Conservation (phyloP, 2,329 filamentous ascomycete species). For the Bipolaris gigantea region DNA sequence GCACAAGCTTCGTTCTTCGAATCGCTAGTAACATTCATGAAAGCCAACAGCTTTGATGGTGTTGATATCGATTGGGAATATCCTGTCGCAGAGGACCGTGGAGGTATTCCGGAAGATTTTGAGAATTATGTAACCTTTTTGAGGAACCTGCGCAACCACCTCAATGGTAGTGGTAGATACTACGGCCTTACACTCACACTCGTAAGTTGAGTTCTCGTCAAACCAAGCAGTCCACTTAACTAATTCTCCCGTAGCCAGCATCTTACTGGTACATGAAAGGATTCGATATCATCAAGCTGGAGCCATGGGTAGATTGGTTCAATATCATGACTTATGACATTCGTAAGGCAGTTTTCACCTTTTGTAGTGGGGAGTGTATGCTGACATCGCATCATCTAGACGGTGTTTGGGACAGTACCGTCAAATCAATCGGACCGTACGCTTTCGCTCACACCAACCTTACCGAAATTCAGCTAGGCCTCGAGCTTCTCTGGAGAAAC, state of each 20-base stretch:
- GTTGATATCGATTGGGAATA: constrained; percentile 49
- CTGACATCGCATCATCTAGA: too few species aligned
- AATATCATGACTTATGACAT: constrained; percentile 54
- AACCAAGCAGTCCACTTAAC: too few species aligned
- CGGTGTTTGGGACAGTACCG: constrained; percentile 47
- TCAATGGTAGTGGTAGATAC: not conserved
- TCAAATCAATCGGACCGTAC: constrained; percentile 24
- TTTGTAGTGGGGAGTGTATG: too few species aligned
- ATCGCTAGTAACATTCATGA: constrained; percentile 45
- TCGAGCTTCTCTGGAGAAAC: constrained; percentile 53
- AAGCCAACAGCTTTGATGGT: constrained; percentile 49
- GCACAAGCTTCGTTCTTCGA: constrained; percentile 38
- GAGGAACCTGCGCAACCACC: not conserved
- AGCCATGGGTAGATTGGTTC: constrained; percentile 43
- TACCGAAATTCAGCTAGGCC: constrained; percentile 48
- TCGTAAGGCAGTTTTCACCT: constrained; percentile 22
- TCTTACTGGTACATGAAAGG: constrained; percentile 26
- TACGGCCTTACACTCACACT: constrained; percentile 18
- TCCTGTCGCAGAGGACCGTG: constrained; percentile 35
- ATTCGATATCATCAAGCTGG: constrained; percentile 27
- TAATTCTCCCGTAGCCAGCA: constrained; percentile 3
- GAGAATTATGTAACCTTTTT: constrained; percentile 16
- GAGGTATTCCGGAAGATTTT: constrained; percentile 40
- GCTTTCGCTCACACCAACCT: constrained; percentile 49
- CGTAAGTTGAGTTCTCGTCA: not conserved